Evolutionary conservation across 345 rosid genomes (phyloP), one percentile per base, ranked within the genome.

Genomic region (Carallia brachiata): DNA sequence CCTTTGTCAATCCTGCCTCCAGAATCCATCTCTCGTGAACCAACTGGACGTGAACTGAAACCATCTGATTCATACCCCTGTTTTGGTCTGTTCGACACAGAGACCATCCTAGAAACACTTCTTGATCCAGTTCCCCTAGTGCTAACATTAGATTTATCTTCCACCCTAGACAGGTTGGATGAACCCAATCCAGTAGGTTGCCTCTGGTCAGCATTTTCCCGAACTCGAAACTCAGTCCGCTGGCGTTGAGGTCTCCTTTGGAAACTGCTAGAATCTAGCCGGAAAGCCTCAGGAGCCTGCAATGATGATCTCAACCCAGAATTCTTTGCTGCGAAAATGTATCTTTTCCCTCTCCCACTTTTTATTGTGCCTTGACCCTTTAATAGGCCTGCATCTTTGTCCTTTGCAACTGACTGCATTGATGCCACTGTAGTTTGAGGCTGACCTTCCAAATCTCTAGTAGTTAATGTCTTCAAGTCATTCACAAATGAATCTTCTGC

Each of bases 181-280:
- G 81, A 71, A 72, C 57, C 72, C 63, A 65, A 36, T 61, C 70
- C 79, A 32, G 75, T 16, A 37, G 78, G 55, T 52, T 78, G 86
- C 63, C 70, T 82, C 76, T 67, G 83, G 32, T 82, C 90, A 52
- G 72, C 62, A 74, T 62, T 84, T 72, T 88, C 99, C 71, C 93
- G 83, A 70, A 87, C 84, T 68, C 97, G 85, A 79, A 92, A 90
- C 76, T 92, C 97, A 44, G 90, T 83, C 70, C 81, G 83, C 70
- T 81, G 85, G 2, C 79, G 91, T 10, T 81, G 89, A 64, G 78
- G 79, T 70, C 87, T 86, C 79, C 90, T 87, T 70, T 82, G 90
- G 79, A 80, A 79, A 59, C 90, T 87, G 79, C 76, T 58, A 78
- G 87, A 66, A 70, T 92, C 92, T n/a, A 70, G 64, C 56, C 61